phyloP scores from a whole-genome alignment of 2,329 filamentous ascomycete genomes.

The Ascomycota sp. region DNA sequence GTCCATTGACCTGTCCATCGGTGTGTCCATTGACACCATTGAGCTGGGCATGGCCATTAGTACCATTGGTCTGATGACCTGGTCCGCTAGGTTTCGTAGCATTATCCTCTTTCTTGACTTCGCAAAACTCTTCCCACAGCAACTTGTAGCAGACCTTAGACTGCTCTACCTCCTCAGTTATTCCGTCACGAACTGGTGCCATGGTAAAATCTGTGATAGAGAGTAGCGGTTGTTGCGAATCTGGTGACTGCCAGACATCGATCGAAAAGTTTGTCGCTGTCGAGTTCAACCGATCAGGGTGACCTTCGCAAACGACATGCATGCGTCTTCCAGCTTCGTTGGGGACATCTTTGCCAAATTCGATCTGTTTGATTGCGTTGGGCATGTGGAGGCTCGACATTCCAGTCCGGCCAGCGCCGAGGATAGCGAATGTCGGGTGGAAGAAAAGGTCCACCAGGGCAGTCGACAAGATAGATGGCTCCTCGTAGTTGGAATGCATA shows the following conservation, averaged over 20 bases:
- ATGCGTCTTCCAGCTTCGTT: slow-evolving; percentile 9
- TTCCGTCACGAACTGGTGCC: slow-evolving; percentile 18
- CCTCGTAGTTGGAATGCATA: slow-evolving; percentile 24
- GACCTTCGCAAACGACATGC: slow-evolving; percentile 8
- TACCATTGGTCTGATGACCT: background rate
- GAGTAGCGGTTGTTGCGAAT: slow-evolving; percentile 10
- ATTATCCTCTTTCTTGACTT: background rate
- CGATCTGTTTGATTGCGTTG: slow-evolving; percentile 10
- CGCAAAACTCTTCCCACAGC: slow-evolving; percentile 18
- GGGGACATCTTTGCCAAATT: slow-evolving; percentile 8
- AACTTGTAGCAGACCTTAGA: slow-evolving; percentile 20
- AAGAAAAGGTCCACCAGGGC: slow-evolving; percentile 22
- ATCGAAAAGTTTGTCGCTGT: slow-evolving; percentile 13
- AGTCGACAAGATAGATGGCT: slow-evolving; percentile 21
- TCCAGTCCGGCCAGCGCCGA: slow-evolving; percentile 11
- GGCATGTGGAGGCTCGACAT: slow-evolving; percentile 17
- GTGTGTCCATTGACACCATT: slow-evolving; percentile 2
- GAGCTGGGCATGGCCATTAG: background rate
- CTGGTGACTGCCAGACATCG: slow-evolving; percentile 11
- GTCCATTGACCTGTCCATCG: background rate
- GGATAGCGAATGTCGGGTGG: slow-evolving; percentile 16
- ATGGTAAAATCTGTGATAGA: slow-evolving; percentile 16
- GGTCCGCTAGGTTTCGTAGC: no score
- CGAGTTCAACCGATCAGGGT: slow-evolving; percentile 5
- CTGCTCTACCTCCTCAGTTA: slow-evolving; percentile 3